Conservation (phyloP, 129 eudicot genomes). For the Pulicaria dysenterica region DNA sequence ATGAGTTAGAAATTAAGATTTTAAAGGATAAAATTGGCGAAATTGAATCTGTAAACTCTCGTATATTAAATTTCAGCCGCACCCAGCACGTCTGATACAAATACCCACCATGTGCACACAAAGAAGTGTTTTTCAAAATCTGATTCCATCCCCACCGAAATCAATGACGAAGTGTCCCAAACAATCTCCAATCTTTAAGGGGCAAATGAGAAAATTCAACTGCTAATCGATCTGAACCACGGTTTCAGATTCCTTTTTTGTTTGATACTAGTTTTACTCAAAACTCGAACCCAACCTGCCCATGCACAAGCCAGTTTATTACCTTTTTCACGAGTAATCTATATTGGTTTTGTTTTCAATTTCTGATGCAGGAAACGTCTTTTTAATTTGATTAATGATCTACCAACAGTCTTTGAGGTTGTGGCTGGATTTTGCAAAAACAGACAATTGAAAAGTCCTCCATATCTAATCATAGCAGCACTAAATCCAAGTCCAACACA, state of each 20-base stretch:
- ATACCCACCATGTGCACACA: too few relatives aligned
- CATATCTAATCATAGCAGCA: constrained; percentile 63
- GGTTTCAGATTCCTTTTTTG: neutral
- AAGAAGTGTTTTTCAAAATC: too few relatives aligned
- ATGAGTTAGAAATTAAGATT: too few relatives aligned
- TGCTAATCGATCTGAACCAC: too few relatives aligned
- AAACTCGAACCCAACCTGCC: neutral
- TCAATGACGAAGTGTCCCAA: too few relatives aligned
- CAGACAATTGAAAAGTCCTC: constrained; percentile 61
- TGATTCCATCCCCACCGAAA: too few relatives aligned
- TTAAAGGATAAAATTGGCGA: too few relatives aligned
- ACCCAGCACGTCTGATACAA: too few relatives aligned
- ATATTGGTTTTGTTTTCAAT: neutral
- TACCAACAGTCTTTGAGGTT: constrained; percentile 78
- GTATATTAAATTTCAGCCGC: too few relatives aligned
- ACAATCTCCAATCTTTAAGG: too few relatives aligned
- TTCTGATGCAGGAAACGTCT: constrained; percentile 78
- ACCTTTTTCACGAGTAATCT: neutral
- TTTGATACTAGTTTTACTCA: neutral
- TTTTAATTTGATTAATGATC: constrained; percentile 78
- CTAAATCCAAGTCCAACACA: constrained; percentile 76
- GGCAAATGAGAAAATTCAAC: too few relatives aligned
- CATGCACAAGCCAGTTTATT: neutral
- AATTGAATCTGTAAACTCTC: too few relatives aligned
- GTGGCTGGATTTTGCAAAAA: constrained; percentile 71